Evolutionary conservation across 1,139 yeast genomes (phyloP).

Genomic region (Hemisphaericaspora lyxosophila): DNA sequence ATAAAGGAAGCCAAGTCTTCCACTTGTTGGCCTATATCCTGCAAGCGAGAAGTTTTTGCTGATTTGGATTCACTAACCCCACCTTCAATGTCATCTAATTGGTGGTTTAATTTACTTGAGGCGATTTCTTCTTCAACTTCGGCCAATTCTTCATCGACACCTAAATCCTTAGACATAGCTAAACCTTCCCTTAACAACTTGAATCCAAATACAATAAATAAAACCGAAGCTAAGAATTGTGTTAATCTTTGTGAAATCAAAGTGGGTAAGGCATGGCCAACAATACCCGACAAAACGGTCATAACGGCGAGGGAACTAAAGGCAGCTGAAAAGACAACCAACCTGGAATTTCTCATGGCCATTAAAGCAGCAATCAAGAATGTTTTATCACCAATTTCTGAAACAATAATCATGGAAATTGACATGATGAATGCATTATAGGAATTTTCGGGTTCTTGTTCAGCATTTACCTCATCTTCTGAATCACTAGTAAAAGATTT

Average conservation of each 20-base stretch:
- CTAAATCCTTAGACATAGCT: conserved; percentile 74
- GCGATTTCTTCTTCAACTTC: conserved; percentile 96
- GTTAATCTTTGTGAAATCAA: conserved; percentile 79
- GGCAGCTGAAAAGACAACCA: conserved; percentile 83
- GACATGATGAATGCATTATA: conserved; percentile 63
- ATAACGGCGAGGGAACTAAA: conserved; percentile 82
- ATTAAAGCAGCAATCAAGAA: conserved; percentile 93
- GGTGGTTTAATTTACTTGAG: conserved; percentile 53
- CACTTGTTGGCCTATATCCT: conserved; percentile 32
- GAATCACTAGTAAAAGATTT: conserved; percentile 9
- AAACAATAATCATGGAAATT: conserved; percentile 81
- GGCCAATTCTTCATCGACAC: conserved; percentile 92
- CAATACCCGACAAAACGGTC: conserved; percentile 87
- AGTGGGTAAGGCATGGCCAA: conserved; percentile 89
- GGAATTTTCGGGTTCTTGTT: conserved; percentile 19
- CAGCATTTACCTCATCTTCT: conserved; percentile 2
- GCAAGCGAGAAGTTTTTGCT: conserved; percentile 22
- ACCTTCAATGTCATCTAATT: conserved; percentile 56
- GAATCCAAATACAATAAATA: conserved; percentile 82
- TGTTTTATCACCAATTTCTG: conserved; percentile 97
- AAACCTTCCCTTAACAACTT: conserved; percentile 79
- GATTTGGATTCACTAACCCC: conserved; percentile 30
- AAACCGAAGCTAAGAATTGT: conserved; percentile 73
- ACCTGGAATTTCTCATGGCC: conserved; percentile 92
- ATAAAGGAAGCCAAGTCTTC: conserved; percentile 59